Percentiles rank a stretch among this genome's conserved stretches.
Evolutionary conservation across 176 grass and related monocot species (phyloP).

Genomic region (Musa beccarii): DNA sequence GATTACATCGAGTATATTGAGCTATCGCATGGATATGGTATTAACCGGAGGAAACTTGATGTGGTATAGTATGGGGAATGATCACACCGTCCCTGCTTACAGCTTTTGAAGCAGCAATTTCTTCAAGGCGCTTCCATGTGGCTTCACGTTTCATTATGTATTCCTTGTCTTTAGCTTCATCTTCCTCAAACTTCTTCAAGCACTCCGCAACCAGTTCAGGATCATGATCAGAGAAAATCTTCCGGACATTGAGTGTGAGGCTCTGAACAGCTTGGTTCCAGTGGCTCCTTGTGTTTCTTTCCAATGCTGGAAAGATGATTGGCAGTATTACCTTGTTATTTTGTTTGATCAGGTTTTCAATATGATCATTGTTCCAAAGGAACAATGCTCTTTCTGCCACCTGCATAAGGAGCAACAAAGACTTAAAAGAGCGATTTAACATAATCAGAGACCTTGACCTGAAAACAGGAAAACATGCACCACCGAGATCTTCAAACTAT

Average conservation of each 20-base stretch:
- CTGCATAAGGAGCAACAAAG: background rate
- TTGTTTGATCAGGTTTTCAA: slow-evolving; percentile 13
- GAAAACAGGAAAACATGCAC: background rate
- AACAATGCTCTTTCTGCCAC: slow-evolving; percentile 13
- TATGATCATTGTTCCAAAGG: slow-evolving; percentile 9
- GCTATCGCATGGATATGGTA: background rate
- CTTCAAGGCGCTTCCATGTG: slow-evolving; percentile 15
- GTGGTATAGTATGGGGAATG: background rate
- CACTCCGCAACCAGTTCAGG: slow-evolving; percentile 14
- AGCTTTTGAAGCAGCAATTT: background rate
- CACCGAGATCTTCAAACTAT: background rate
- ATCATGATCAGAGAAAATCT: slow-evolving; percentile 15
- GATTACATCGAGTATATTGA: background rate
- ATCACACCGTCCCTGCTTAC: background rate
- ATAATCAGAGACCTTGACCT: background rate
- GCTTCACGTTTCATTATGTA: slow-evolving; percentile 7
- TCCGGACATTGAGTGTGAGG: slow-evolving; percentile 11
- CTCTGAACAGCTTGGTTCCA: slow-evolving; percentile 20
- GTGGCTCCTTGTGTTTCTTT: slow-evolving; percentile 3
- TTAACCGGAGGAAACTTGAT: slow-evolving; percentile 6
- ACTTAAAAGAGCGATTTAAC: background rate
- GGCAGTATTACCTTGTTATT: slow-evolving; percentile 12
- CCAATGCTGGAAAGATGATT: slow-evolving; percentile 3
- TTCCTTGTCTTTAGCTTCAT: slow-evolving; percentile 1
- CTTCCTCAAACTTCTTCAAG: slow-evolving; percentile 15